Evolutionary conservation across 2,329 filamentous ascomycete genomes (phyloP).

Genomic region (Eurotiales sp.): DNA sequence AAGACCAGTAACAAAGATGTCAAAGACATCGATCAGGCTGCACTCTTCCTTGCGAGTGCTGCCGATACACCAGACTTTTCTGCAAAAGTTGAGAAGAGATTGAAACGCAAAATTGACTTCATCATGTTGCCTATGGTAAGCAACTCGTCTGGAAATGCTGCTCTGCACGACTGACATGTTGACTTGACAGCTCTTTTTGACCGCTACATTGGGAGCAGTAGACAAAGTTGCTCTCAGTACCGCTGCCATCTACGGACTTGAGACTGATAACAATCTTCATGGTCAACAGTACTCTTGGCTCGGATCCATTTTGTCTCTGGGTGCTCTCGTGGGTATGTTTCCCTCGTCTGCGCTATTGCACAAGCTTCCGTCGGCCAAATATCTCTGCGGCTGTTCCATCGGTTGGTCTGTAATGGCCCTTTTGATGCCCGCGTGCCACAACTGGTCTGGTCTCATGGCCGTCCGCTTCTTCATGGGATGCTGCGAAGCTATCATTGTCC

Average conservation of each 20-base stretch:
- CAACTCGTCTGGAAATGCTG: slow-evolving; percentile 19
- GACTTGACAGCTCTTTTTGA: slow-evolving; percentile 16
- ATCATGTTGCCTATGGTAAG: slow-evolving; percentile 53
- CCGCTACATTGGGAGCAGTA: slow-evolving; percentile 26
- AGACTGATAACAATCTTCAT: slow-evolving; percentile 37
- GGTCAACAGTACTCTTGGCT: slow-evolving; percentile 52
- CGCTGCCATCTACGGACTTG: slow-evolving; percentile 53
- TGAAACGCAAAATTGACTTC: slow-evolving; percentile 54
- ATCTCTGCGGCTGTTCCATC: slow-evolving; percentile 1
- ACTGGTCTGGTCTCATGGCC: slow-evolving; percentile 1
- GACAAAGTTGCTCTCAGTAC: slow-evolving; percentile 27
- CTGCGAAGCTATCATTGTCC: slow-evolving; percentile 33
- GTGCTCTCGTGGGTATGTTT: slow-evolving; percentile 43
- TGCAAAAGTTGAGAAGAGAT: slow-evolving; percentile 21
- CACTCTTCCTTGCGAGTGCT: slow-evolving; percentile 20
- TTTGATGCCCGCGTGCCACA: neutral
- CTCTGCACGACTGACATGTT: neutral
- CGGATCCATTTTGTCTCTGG: slow-evolving; percentile 28
- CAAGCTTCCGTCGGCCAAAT: slow-evolving; percentile 32
- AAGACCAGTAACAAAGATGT: too few species aligned
- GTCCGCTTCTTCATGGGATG: slow-evolving; percentile 29
- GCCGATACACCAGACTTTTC: slow-evolving; percentile 18
- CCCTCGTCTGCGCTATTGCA: slow-evolving; percentile 41
- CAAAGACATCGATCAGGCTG: slow-evolving; percentile 21
- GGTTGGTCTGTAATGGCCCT: slow-evolving; percentile 5